These are phyloP conservation scores for Castanopsis chinensis DNA, from an alignment of 306 rosid genomes.

Conservation along the genomic window DNA sequence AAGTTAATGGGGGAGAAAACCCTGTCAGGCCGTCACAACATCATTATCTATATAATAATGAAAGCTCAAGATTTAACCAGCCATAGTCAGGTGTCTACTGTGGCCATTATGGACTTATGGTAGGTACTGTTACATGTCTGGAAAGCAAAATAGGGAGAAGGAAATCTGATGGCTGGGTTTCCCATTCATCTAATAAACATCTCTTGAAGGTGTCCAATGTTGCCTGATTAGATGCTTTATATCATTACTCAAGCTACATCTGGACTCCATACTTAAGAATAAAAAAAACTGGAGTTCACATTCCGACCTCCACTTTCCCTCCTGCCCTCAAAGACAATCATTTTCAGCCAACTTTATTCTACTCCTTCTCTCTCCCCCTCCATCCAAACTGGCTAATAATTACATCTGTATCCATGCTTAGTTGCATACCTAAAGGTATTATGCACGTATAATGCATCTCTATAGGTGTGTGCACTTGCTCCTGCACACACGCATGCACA, in stretches of 20 bases:
- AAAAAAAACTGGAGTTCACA: background rate
- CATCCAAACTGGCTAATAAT: too few species aligned
- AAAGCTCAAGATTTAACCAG: constrained; percentile 11
- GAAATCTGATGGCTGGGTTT: constrained; percentile 32
- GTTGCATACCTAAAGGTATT: background rate
- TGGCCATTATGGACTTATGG: background rate
- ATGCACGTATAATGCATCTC: too few species aligned
- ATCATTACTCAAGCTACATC: constrained; percentile 57
- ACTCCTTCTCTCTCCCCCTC: too few species aligned
- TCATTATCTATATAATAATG: background rate
- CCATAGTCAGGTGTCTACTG: constrained; percentile 26
- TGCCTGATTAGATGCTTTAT: constrained; percentile 34
- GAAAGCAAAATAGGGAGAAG: constrained; percentile 30
- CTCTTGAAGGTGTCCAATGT: constrained; percentile 47
- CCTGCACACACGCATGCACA: background rate
- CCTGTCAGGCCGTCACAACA: background rate
- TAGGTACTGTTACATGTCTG: constrained; percentile 37
- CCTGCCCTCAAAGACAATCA: background rate
- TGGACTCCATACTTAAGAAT: constrained; percentile 26
- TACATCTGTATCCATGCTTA: background rate
- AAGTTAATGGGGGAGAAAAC: background rate
- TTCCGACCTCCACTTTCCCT: background rate
- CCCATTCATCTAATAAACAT: constrained; percentile 23
- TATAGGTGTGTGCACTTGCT: background rate
- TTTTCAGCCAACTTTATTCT: too few species aligned